Conservation (phyloP, 2,329 filamentous ascomycete species). For the Knufia petricola region DNA sequence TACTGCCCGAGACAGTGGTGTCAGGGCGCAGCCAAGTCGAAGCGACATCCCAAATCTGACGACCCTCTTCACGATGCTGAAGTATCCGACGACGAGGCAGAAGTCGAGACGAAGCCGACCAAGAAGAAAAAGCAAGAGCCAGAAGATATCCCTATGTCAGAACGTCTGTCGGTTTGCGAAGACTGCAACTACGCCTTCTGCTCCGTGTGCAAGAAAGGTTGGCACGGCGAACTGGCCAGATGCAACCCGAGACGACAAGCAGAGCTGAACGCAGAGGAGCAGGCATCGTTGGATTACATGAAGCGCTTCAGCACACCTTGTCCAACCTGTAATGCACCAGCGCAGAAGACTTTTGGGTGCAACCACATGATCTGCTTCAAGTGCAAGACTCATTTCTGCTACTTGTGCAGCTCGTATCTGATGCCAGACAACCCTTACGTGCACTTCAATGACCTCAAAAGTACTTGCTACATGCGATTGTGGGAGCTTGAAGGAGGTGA, state of each 20-base stretch:
- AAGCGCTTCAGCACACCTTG: slow-evolving; percentile 73
- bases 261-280: slow-evolving; percentile 74
- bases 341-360: slow-evolving; percentile 86
- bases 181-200: slow-evolving; percentile 89
- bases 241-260: slow-evolving; percentile 54
- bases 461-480: slow-evolving; percentile 69
- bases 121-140: slow-evolving; percentile 27
- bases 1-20: slow-evolving; percentile 93
- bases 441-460: slow-evolving; percentile 69
- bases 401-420: slow-evolving; percentile 83
- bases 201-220: slow-evolving; percentile 61
- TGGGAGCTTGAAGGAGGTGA: slow-evolving; percentile 88
- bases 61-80: slow-evolving; percentile 51
- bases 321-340: slow-evolving; percentile 74
- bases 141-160: slow-evolving; percentile 41
- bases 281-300: slow-evolving; percentile 78
- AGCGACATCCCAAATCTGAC: slow-evolving; percentile 60
- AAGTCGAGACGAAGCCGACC: slow-evolving; percentile 26
- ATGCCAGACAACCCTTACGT: slow-evolving; percentile 70
- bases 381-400: slow-evolving; percentile 90
- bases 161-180: slow-evolving; percentile 74
- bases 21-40: slow-evolving; percentile 73
- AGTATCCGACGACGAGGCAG: slow-evolving; percentile 22
- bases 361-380: slow-evolving; percentile 94
- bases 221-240: slow-evolving; percentile 80